Base-by-base conservation (phyloP, 2,329 filamentous ascomycete genomes). In the Venturia aucupariae region DNA sequence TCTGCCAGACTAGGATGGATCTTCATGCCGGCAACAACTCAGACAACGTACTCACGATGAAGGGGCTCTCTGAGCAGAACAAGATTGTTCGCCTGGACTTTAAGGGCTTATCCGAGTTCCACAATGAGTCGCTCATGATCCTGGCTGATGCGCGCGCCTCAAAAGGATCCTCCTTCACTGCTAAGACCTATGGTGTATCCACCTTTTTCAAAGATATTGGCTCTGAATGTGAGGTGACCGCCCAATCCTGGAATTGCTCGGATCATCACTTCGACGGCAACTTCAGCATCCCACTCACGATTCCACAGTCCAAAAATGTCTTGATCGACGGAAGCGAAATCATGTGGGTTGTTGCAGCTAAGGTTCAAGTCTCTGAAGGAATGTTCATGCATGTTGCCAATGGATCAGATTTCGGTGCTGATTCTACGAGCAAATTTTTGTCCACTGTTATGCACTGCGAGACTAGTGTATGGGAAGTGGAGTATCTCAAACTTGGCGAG, bases 401-500 rank as follows among this genome's bases (percentile, higher is more conserved):
- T 17, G n/a, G 27, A 32, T n/a, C 59, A 30, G 32, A 60, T n/a
- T 41, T 60, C 35, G 35, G 35, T n/a, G 41, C 44, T 11, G 59
- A 60, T 60, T 8, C 13, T 8, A 44, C 59, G 11, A 41, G 38
- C 15, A 41, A 22, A 19, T 60, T 60, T 30, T 35, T 57, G 30
- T 3, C 51, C 59, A 60, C 59, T 6, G 59, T 60, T n/a, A 60
- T 60, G 59, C 59, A 60, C 27, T 60, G 59, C 15, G 59, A 60
- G 22, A 60, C 59, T 27, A 44, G 10, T 27, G 41, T 60, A 17
- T 60, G 41, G 38, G 41, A 60, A 19, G 59, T 60, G 6, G 59
- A 60, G 17, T 60, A 60, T 27, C 59, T 60, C 24, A 60, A 60
- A 38, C 38, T 60, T 2, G 59, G 59, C n/a, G 41, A 44, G n/a